phyloP scores from a whole-genome alignment of 345 rosid species.

The Stellera chamaejasme region DNA sequence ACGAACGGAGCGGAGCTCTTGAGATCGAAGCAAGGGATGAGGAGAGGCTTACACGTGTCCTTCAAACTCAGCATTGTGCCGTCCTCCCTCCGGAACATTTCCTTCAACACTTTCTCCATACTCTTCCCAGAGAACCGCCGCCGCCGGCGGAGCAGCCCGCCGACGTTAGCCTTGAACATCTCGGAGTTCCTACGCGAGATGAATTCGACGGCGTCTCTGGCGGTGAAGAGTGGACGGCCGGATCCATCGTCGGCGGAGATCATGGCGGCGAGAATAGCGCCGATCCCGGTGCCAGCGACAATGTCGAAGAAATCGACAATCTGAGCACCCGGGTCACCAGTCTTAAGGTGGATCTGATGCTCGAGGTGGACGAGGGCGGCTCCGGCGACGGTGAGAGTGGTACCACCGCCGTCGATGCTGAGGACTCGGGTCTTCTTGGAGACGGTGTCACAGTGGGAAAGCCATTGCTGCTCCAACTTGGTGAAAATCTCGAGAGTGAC shows the following conservation, averaged over 20 bases:
- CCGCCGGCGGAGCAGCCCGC: constrained; percentile 33
- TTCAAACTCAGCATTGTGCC: constrained; percentile 52
- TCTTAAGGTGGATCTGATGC: constrained; percentile 72
- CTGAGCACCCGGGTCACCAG: constrained; percentile 51
- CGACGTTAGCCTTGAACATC: constrained; percentile 34
- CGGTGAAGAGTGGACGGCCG: constrained; percentile 63
- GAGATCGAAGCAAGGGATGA: constrained; percentile 85
- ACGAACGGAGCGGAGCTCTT: constrained; percentile 85
- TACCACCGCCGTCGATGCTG: constrained; percentile 78
- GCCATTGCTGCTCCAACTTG: constrained; percentile 79
- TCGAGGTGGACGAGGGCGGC: constrained; percentile 59
- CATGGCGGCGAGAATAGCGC: constrained; percentile 67
- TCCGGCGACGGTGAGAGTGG: constrained; percentile 50
- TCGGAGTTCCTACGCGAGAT: constrained; percentile 34
- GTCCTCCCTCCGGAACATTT: constrained; percentile 44
- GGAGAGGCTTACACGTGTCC: constrained; percentile 88
- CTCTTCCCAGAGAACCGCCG: constrained; percentile 47
- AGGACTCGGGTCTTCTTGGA: constrained; percentile 55
- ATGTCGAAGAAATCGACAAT: constrained; percentile 83
- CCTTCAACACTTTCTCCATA: constrained; percentile 54
- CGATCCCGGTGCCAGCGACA: constrained; percentile 74
- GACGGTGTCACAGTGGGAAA: constrained; percentile 53
- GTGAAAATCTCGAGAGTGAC: constrained; percentile 81
- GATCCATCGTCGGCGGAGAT: constrained; percentile 62
- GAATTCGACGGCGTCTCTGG: constrained; percentile 52